These are phyloP conservation scores for Aspergillus brunneoviolaceus DNA, from an alignment of 2,329 filamentous ascomycete species.

Conservation along the genomic window DNA sequence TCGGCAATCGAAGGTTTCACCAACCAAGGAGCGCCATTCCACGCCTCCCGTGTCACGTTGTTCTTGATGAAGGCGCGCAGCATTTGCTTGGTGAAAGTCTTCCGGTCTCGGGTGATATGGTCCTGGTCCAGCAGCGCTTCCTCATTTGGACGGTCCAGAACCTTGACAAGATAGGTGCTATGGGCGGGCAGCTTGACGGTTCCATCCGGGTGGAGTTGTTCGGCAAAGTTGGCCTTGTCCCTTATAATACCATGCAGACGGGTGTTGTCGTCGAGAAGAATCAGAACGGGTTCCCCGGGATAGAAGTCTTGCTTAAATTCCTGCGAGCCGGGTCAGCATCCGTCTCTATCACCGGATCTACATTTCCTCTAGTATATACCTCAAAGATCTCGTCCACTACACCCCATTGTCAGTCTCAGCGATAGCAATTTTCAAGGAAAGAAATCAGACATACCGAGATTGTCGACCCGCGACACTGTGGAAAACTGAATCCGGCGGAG, in stretches of 20 bases:
- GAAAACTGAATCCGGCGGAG: conserved; percentile 89
- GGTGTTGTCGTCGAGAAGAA: conserved; percentile 68
- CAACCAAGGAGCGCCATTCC: conserved; percentile 95
- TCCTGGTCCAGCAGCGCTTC: conserved; percentile 78
- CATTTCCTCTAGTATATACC: conserved; percentile 27
- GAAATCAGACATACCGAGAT: conserved; percentile 55
- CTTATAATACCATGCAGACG: conserved; percentile 72
- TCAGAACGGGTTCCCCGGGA: conserved; percentile 79
- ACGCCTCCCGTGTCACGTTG: conserved; percentile 85
- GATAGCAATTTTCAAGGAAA: conserved; percentile 2
- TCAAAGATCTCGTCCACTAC: conserved; percentile 53
- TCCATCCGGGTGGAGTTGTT: conserved; percentile 63
- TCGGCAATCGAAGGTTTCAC: conserved; percentile 84
- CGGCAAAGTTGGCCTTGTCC: conserved; percentile 77
- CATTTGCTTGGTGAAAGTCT: conserved; percentile 91
- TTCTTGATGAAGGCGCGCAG: conserved; percentile 93
- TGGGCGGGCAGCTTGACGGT: conserved; percentile 65
- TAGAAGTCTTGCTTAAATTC: conserved; percentile 89
- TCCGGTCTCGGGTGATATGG: conserved; percentile 82
- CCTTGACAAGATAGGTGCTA: conserved; percentile 76
- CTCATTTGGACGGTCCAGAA: conserved; percentile 65
- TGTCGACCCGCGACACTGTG: conserved; percentile 84
- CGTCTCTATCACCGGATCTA: too few species aligned
- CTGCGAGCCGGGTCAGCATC: conserved; percentile 29
- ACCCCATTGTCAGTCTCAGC: conserved; percentile 24